Percentiles rank a stretch among this genome's conserved stretches.
Evolutionary conservation across 805 yeast genomes (phyloP).

Genomic region (Brettanomyces nanus): DNA sequence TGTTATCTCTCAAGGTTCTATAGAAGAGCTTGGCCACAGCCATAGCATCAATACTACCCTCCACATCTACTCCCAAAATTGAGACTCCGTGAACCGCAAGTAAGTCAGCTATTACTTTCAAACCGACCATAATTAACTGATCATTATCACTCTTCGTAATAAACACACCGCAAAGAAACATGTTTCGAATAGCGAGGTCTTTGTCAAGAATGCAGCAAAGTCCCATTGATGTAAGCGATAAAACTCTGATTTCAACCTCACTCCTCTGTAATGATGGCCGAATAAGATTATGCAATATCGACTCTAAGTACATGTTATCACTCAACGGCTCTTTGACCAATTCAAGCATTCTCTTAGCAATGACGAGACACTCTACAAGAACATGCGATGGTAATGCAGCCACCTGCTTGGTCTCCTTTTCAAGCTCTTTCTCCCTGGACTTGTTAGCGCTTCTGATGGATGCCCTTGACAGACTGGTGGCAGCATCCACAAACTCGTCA

Average conservation of each 20-base stretch:
- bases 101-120: constrained; percentile 70
- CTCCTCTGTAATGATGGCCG: constrained; percentile 67
- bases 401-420: constrained; percentile 34
- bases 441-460: constrained; percentile 23
- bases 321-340: constrained; percentile 56
- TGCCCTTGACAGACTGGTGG: constrained; percentile 24
- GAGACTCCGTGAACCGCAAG: constrained; percentile 68
- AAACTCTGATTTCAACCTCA: constrained; percentile 43
- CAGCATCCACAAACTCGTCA: constrained; percentile 19
- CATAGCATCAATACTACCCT: constrained; percentile 53
- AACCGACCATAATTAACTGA: constrained; percentile 49
- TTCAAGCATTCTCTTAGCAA: constrained; percentile 64
- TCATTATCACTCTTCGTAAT: constrained; percentile 53
- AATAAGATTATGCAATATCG: constrained; percentile 69
- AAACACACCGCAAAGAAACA: constrained; percentile 58
- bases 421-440: constrained; percentile 24
- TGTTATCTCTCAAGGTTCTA: constrained; percentile 49
- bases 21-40: constrained; percentile 64
- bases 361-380: constrained; percentile 53
- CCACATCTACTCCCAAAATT: constrained; percentile 46
- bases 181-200: constrained; percentile 54
- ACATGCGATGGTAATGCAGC: constrained; percentile 37
- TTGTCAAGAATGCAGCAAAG: constrained; percentile 68
- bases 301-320: constrained; percentile 55
- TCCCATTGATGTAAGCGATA: constrained; percentile 73